Base-by-base conservation (phyloP, 768 basidiomycete species). In the Lactarius hengduanensis region DNA sequence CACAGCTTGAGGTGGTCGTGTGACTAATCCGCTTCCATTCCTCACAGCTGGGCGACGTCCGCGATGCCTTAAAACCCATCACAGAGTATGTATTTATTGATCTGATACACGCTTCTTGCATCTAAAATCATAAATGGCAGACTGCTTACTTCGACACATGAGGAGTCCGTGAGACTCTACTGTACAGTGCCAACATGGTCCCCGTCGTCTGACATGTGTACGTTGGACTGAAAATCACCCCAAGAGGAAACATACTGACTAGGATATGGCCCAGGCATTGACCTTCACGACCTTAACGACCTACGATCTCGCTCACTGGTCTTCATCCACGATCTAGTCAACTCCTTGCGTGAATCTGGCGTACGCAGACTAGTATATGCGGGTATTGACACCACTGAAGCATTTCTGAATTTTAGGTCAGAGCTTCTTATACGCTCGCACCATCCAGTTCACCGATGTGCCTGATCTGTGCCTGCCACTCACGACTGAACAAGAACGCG, bases 131-230 rank as follows among this genome's bases (percentile, higher is more conserved):
- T 41, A 43, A n/a, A 26, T 40, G 30, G 41, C 66, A 89, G 86
- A 68, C 75, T 86, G 62, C 77, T 85, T 57, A 70, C 81, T 47
- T 82, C 83, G 20, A 81, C 83, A 34, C 78, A 70, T 30, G 65
- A 66, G 34, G 73, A 72, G 65, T 76, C 82, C 28, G 78, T 89
- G 43, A 80, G 84, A 28, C 78, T 90, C 43, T 81, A 86, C 62
- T 89, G 89, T 76, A 84, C 84, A 20, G 79, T 90, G 47, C 88
- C 89, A 1, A 90, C 87, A 34, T 89, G 86, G 83, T 82, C 80
- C 32, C 78, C 84, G 16, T 80, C 83, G 43, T 82, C 83, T 7
- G 82, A 85, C 70, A 82, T 79, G 57, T 88, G 89, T 87, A 73
- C 69, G 86, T 62, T 47, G 18, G 13, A 13, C 58, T n/a, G 57